Conservation (phyloP, 768 basidiomycete species). For the Amanita polypyramis region DNA sequence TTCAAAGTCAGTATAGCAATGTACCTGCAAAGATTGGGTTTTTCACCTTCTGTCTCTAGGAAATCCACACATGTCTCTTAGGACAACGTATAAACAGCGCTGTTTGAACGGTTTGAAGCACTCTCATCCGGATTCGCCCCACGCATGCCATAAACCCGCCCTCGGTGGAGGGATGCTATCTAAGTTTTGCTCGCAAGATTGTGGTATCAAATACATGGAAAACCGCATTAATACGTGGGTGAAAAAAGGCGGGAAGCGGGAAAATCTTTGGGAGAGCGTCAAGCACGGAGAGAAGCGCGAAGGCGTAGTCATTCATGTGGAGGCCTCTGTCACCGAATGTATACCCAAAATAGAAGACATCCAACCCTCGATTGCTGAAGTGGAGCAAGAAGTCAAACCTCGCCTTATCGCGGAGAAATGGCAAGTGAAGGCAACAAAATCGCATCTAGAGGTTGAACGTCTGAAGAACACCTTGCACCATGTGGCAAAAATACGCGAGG, state of each 20-base stretch:
- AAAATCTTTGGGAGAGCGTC: constrained; percentile 65
- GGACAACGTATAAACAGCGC: constrained; percentile 73
- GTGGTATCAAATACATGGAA: constrained; percentile 68
- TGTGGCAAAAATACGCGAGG: constrained; percentile 51
- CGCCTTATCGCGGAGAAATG: neutral
- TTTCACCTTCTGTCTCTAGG: constrained; percentile 25
- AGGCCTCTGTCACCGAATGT: constrained; percentile 6
- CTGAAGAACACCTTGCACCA: constrained; percentile 44
- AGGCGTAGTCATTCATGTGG: constrained; percentile 47
- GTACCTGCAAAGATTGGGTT: neutral
- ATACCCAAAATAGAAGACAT: constrained; percentile 9
- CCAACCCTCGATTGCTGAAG: constrained; percentile 12
- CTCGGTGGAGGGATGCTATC: constrained; percentile 59
- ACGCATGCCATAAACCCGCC: constrained; percentile 72
- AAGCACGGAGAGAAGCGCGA: constrained; percentile 61
- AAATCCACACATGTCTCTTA: constrained; percentile 45
- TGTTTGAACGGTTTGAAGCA: constrained; percentile 65
- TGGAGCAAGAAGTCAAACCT: neutral
- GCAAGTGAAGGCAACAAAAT: constrained; percentile 29
- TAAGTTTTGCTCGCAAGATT: constrained; percentile 88
- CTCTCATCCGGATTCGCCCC: constrained; percentile 46
- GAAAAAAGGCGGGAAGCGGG: constrained; percentile 51
- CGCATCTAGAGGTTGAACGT: constrained; percentile 44
- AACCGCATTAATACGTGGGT: constrained; percentile 51
- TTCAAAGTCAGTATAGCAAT: constrained; percentile 45